Percentiles rank a stretch among this genome's conserved stretches.
These are phyloP conservation scores for Parachlorella kessleri DNA, from an alignment of 139 green algal species.

Conservation along the genomic window DNA sequence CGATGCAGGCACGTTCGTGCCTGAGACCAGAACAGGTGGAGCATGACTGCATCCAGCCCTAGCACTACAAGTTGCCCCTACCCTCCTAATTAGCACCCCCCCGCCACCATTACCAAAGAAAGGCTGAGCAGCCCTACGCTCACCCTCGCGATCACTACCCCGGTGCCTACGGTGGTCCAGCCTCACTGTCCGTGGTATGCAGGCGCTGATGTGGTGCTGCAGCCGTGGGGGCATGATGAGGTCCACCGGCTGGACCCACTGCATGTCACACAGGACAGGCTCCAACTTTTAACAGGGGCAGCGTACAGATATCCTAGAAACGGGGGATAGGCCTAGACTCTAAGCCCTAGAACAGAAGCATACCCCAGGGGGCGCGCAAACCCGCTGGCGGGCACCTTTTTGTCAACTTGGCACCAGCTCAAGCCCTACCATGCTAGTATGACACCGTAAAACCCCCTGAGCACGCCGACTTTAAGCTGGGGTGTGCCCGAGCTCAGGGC, in stretches of 20 bases:
- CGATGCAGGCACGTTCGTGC: neutral
- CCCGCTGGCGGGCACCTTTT: neutral
- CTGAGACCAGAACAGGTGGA: too few relatives aligned
- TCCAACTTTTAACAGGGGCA: neutral
- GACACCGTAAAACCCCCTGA: too few relatives aligned
- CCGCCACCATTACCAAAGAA: too few relatives aligned
- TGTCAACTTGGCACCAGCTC: neutral
- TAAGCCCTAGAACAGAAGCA: too few relatives aligned
- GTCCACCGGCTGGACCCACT: constrained; percentile 11
- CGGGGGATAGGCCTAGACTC: too few relatives aligned
- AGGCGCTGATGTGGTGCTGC: neutral
- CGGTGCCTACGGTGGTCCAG: constrained; percentile 6
- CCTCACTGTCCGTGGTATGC: constrained; percentile 5
- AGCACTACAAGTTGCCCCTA: too few relatives aligned
- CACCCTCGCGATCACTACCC: neutral
- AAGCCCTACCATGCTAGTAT: too few relatives aligned
- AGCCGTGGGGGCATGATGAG: constrained; percentile 31
- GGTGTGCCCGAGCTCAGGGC: too few relatives aligned
- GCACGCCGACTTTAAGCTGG: too few relatives aligned
- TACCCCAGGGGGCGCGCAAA: neutral
- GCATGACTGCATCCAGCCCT: neutral
- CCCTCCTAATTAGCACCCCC: too few relatives aligned
- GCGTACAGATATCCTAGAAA: neutral
- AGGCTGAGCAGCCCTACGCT: neutral
- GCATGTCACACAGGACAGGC: neutral